These are phyloP conservation scores for Pisolithus orientalis DNA, from an alignment of 768 basidiomycete genomes.

Conservation along the genomic window DNA sequence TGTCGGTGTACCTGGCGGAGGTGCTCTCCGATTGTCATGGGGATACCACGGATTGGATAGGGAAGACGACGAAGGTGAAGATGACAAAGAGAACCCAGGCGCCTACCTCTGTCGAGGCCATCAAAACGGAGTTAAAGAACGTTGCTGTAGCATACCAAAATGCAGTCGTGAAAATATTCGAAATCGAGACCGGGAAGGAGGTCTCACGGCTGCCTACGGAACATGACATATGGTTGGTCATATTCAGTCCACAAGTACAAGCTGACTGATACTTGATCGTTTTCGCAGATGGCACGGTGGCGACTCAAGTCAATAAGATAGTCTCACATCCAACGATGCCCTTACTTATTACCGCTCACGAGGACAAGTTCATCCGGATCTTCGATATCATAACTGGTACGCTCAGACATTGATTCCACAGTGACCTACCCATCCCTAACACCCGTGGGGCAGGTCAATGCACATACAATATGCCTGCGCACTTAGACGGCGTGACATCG, in stretches of 20 bases:
- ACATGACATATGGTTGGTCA: constrained; percentile 47
- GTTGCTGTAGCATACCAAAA: constrained; percentile 90
- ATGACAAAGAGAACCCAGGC: constrained; percentile 46
- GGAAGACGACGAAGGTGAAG: constrained; percentile 30
- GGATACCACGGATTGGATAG: constrained; percentile 64
- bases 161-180: constrained; percentile 84
- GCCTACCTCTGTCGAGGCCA: constrained; percentile 83
- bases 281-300: constrained; percentile 58
- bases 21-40: constrained; percentile 69
- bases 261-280: background rate
- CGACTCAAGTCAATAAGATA: constrained; percentile 80
- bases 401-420: constrained; percentile 17
- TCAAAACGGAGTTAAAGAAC: constrained; percentile 77
- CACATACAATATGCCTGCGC: constrained; percentile 85
- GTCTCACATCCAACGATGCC: constrained; percentile 89
- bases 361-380: constrained; percentile 89
- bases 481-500: constrained; percentile 88
- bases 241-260: constrained; percentile 13
- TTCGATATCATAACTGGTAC: constrained; percentile 80
- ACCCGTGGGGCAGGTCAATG: constrained; percentile 55
- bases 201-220: constrained; percentile 55
- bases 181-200: constrained; percentile 85
- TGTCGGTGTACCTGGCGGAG: constrained; percentile 58
- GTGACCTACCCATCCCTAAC: constrained; percentile 2
- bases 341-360: constrained; percentile 83